Conservation (phyloP, 257 asterid species). For the Cynanchum wilfordii region DNA sequence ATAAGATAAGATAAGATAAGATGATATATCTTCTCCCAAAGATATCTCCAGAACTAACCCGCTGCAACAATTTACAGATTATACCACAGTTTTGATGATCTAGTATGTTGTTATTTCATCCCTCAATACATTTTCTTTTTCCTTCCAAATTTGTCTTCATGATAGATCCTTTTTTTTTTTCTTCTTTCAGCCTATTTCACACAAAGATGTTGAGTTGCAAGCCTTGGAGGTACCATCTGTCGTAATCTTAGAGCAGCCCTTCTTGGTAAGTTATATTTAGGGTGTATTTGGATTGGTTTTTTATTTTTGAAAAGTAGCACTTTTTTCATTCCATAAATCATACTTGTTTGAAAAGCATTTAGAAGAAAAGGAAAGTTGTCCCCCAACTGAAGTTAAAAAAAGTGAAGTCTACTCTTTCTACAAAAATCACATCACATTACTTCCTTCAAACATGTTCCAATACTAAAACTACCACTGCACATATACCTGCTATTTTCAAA, state of each 20-base stretch:
- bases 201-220: constrained; percentile 73
- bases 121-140: not conserved
- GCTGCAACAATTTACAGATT: not conserved
- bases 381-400: no score
- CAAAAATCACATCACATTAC: no score
- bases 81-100: not conserved
- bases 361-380: no score
- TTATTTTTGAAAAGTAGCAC: no score
- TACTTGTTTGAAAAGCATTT: no score
- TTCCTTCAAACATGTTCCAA: no score
- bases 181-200: constrained; percentile 62
- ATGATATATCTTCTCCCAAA: not conserved
- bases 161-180: constrained; percentile 8
- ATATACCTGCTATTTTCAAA: no score
- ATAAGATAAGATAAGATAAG: not conserved
- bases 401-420: no score
- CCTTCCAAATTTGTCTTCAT: constrained; percentile 2
- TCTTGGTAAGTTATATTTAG: constrained; percentile 46
- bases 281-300: no score
- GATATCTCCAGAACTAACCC: not conserved
- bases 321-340: no score
- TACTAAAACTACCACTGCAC: no score
- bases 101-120: not conserved
- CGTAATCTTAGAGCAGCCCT: constrained; percentile 75
- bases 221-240: constrained; percentile 69